Evolutionary conservation across 345 rosid species (phyloP), one percentile per base, ranked within the genome.

Genomic region (Geranium brycei): DNA sequence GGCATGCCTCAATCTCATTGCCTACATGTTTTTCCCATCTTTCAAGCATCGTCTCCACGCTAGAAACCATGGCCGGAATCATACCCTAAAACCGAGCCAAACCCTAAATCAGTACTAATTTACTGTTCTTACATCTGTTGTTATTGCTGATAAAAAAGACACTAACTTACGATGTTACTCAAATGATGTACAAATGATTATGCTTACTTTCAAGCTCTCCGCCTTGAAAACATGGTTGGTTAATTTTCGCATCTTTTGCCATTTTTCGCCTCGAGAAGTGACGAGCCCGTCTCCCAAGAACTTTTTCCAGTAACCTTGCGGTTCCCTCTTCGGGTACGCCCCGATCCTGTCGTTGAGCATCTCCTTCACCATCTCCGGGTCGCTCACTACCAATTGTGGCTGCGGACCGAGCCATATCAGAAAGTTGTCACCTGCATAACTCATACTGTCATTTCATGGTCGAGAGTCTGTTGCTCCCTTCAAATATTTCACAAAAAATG

Each of bases 151-250:
- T 28, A 57, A 28, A 15, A 0, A 14, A 28, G n/a, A 41, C 5
- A 31, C 12, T 8, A 6, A 18, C 17, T 3, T 59, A 41, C 6
- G 17, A 63, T 40, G 19, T 16, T 19, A 40, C 28, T 23, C 28
- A 23, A 23, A 23, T 23, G 28, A 23, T 2, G 28, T 23, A 23
- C 28, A 23, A 2, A 23, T 23, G 28, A 23, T 23, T 6, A 17
- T 31, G 17, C 62, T 65, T 72, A 77, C 82, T 61, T 69, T 79
- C 65, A 84, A 71, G 73, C 71, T 58, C 30, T 84, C 78, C 3
- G 76, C 73, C 71, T 77, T 81, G 65, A 84, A 84, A 51, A 80
- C 81, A 19, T 72, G 71, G 61, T 74, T 79, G 30, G 85, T 82
- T 28, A 81, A 64, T 69, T 78, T 81, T 28, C 81, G 79, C 18